Percentiles rank a stretch among this genome's conserved stretches.
phyloP scores from a whole-genome alignment of 2,329 filamentous ascomycete species.

The Stenocarpella maydis region DNA sequence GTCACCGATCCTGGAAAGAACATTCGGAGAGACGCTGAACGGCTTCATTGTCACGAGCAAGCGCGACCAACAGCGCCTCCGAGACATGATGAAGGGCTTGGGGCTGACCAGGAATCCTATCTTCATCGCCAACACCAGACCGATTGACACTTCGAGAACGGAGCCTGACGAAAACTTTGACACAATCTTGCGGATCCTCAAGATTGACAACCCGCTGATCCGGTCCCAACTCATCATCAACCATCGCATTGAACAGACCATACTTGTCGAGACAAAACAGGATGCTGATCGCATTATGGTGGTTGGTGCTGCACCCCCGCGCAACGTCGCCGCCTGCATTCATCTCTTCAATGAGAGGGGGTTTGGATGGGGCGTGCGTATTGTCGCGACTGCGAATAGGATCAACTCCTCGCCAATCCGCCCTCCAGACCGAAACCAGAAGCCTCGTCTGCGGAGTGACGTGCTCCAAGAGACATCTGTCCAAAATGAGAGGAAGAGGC shows the following conservation, averaged over 20 bases:
- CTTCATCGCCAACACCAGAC: conserved; percentile 67
- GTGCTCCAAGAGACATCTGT: conserved; percentile 41
- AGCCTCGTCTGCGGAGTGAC: conserved; percentile 82
- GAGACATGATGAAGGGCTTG: conserved; percentile 67
- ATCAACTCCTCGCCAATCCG: conserved; percentile 50
- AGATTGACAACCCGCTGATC: conserved; percentile 82
- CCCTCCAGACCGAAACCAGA: conserved; percentile 55
- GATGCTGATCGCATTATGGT: conserved; percentile 77
- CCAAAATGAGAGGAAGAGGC: conserved; percentile 58
- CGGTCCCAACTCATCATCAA: conserved; percentile 86
- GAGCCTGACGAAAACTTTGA: conserved; percentile 78
- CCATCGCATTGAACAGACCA: conserved; percentile 81
- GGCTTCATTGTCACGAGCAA: conserved; percentile 85
- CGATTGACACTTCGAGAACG: conserved; percentile 67
- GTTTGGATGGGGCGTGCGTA: conserved; percentile 66
- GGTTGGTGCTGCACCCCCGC: conserved; percentile 60
- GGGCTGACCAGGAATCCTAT: conserved; percentile 62
- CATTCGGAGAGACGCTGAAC: conserved; percentile 73
- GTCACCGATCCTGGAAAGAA: conserved; percentile 82
- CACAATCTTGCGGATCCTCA: conserved; percentile 81
- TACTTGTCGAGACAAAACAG: conserved; percentile 74
- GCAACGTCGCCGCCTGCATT: conserved; percentile 78
- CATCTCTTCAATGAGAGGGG: conserved; percentile 67
- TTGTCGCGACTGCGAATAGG: conserved; percentile 49
- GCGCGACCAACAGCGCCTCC: conserved; percentile 75